These are phyloP conservation scores for Thoreauomyces humboldtii DNA, from an alignment of 192 early-diverging fungal species.

Conservation along the genomic window DNA sequence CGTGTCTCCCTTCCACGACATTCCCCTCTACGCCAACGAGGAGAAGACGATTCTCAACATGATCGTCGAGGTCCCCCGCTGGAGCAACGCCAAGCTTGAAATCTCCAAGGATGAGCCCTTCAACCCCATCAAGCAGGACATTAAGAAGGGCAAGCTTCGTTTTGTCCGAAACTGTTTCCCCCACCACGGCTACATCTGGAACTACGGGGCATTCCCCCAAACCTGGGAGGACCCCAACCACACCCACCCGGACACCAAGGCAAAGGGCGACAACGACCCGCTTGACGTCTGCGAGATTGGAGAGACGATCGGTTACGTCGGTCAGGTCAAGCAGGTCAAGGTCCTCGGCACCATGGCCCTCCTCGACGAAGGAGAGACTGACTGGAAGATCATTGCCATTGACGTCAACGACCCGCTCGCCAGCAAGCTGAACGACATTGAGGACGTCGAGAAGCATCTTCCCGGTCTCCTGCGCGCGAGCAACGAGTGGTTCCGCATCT, in stretches of 20 bases:
- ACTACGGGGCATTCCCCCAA: conserved; percentile 99
- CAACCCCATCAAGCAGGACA: conserved; percentile 99
- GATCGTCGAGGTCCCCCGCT: conserved; percentile 97
- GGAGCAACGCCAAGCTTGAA: conserved; percentile 99
- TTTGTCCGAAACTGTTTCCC: conserved; percentile 99
- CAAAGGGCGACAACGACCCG: conserved; percentile 95
- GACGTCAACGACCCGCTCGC: conserved; percentile 98
- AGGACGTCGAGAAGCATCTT: conserved; percentile 96
- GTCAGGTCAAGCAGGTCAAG: conserved; percentile 99
- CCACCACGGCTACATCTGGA: conserved; percentile 99
- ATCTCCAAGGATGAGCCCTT: conserved; percentile 94
- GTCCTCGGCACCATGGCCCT: conserved; percentile 97
- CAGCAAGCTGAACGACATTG: conserved; percentile 95
- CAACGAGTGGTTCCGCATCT: conserved; percentile 99
- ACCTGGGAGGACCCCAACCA: conserved; percentile 98
- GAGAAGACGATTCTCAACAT: conserved; percentile 94
- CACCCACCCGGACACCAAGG: conserved; percentile 90
- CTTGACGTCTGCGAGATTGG: conserved; percentile 98
- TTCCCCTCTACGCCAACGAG: conserved; percentile 90
- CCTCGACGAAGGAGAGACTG: conserved; percentile 98
- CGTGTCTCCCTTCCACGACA: conserved; percentile 96
- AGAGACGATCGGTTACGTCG: conserved; percentile 84
- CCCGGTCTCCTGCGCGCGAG: conserved; percentile 94
- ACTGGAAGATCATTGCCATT: conserved; percentile 99
- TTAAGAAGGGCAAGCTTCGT: conserved; percentile 98